Evolutionary conservation across 495 filamentous ascomycete genomes (phyloP).

Genomic region (Penicillium manginii): DNA sequence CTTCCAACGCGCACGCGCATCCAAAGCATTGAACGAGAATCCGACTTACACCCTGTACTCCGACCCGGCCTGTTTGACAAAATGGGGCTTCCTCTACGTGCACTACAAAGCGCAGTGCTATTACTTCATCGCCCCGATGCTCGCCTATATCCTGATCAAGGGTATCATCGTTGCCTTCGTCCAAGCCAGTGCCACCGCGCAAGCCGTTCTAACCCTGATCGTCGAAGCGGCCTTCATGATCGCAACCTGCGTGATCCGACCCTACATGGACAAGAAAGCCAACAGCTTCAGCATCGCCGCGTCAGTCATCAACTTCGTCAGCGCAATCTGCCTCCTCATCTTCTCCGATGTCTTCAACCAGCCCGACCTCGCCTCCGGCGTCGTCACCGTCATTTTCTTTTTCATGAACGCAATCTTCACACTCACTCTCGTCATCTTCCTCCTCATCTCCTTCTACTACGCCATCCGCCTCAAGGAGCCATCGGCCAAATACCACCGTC

Average conservation of each 20-base stretch:
- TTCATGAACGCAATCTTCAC: slow-evolving; percentile 89
- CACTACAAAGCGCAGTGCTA: slow-evolving; percentile 95
- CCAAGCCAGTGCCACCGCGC: slow-evolving; percentile 69
- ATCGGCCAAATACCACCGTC: slow-evolving; percentile 88
- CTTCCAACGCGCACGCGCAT: slow-evolving; percentile 81
- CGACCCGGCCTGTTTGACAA: slow-evolving; percentile 87
- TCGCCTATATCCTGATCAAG: slow-evolving; percentile 82
- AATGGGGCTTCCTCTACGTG: slow-evolving; percentile 97
- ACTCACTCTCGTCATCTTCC: slow-evolving; percentile 80
- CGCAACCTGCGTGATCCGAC: slow-evolving; percentile 73
- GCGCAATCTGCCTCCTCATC: slow-evolving; percentile 80
- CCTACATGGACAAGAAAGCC: slow-evolving; percentile 98
- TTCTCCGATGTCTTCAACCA: slow-evolving; percentile 82
- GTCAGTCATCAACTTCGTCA: slow-evolving; percentile 84
- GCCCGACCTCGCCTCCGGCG: slow-evolving; percentile 81
- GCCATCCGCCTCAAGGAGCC: slow-evolving; percentile 92
- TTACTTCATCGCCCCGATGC: slow-evolving; percentile 86
- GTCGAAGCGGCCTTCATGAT: slow-evolving; percentile 83
- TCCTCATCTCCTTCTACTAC: slow-evolving; percentile 80
- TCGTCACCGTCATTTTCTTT: slow-evolving; percentile 93
- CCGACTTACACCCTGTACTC: slow-evolving; percentile 97
- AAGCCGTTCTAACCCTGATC: slow-evolving; percentile 81
- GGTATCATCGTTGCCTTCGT: slow-evolving; percentile 85
- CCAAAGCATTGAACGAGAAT: slow-evolving; percentile 86
- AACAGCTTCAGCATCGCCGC: slow-evolving; percentile 96